Evolutionary conservation across 2,329 filamentous ascomycete genomes (phyloP).

Genomic region (Hypoxylon sp.): DNA sequence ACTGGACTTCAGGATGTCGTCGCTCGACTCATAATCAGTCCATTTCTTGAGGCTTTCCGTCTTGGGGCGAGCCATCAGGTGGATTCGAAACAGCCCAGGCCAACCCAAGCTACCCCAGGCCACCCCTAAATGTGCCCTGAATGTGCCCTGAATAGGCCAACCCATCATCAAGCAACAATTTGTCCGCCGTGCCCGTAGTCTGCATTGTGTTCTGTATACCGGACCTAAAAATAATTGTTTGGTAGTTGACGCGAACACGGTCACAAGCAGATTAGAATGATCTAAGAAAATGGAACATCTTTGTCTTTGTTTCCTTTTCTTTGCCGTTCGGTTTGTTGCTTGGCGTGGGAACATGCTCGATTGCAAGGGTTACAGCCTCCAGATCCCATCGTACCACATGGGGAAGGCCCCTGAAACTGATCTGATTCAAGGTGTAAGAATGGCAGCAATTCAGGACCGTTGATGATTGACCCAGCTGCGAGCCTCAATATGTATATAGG

Average conservation of each 20-base stretch:
- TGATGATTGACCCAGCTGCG: neutral
- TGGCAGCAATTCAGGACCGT: neutral
- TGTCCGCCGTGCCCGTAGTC: too few species aligned
- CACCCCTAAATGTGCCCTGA: neutral
- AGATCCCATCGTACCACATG: constrained; percentile 28
- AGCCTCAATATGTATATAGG: neutral
- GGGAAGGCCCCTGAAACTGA: constrained; percentile 28
- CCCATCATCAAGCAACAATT: too few species aligned
- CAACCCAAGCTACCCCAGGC: constrained; percentile 15
- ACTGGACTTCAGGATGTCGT: constrained; percentile 18
- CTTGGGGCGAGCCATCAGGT: constrained; percentile 16
- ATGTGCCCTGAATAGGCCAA: too few species aligned
- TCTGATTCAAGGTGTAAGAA: constrained; percentile 23
- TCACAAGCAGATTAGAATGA: too few species aligned
- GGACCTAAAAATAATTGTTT: too few species aligned
- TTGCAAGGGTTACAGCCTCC: constrained; percentile 1
- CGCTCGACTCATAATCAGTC: constrained; percentile 36
- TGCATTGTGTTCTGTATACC: too few species aligned
- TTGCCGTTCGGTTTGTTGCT: neutral
- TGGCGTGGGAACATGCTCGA: neutral
- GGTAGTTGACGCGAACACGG: too few species aligned
- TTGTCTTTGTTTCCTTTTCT: too few species aligned
- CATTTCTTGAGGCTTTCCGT: constrained; percentile 23
- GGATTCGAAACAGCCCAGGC: constrained; percentile 33
- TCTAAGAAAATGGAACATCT: too few species aligned